Base-by-base conservation (phyloP, 208 protist genomes). In the Spongospora subterranea region DNA sequence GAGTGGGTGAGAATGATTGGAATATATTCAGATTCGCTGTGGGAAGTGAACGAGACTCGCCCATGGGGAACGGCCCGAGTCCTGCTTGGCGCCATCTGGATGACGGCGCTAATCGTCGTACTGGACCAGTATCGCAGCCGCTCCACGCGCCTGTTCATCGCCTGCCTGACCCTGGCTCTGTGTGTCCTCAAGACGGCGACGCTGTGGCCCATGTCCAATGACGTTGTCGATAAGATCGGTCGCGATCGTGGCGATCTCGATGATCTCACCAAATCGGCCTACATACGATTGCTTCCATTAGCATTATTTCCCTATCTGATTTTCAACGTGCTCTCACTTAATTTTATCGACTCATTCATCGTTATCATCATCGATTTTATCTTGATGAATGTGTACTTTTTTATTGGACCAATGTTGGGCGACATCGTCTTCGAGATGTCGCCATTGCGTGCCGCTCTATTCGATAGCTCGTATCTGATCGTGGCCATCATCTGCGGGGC, bases 71-170 rank as follows among this genome's bases (percentile, higher is more conserved):
- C 71, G 6, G 17, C 71, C 6, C 71, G 71, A 6, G 6, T n/a
- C n/a, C 17, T 82, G 6, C n/a, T 82, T 43, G 71, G 6, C n/a
- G n/a, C 35, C n/a, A 43, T 13, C 71, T 82, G 71, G 71, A 6
- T 82, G 6, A 20, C 35, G 35, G 17, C 13, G 35, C 17, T 82
- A 35, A 43, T 82, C 71, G 40, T 43, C 17, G 35, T 82, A 20
- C 71, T 82, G 6, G 71, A 82, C n/a, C 71, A n/a, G n/a, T 82
- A 20, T n/a, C 71, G 71, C n/a, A 6, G 17, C 6, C 17, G n/a
- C n/a, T 82, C 71, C 71, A 82, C 71, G 17, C 71, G 71, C 71
- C 71, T 39, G 71, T 45, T 6, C 71, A 43, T 82, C n/a, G 6
- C n/a, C 71, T 43, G 6, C 17, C 71, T 82, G 13, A 20, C 11